Base-by-base conservation (phyloP, 1,284 basidiomycete genomes). In the Mixia osmundae region DNA sequence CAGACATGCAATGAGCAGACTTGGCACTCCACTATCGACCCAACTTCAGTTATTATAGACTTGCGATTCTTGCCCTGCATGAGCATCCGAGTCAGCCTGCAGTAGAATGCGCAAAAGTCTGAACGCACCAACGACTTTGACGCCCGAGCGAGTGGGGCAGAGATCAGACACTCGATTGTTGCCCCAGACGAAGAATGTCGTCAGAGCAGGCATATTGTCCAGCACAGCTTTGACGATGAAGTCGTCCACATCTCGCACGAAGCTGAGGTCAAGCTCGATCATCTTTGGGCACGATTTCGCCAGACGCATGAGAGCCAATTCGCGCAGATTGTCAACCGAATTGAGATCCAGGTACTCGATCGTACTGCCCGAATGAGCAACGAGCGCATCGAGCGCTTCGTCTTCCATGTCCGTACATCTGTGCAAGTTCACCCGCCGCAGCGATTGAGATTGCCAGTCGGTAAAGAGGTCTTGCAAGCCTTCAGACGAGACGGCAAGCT, bases 201-300 rank as follows among this genome's bases (percentile, higher is more conserved):
- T 42, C 15, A 58, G 22, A 26, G 35, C 43, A 3, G 35, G 35
- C n/a, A 51, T 36, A 8, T 43, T 41, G 12, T 76, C 69, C 44
- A 82, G 53, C 48, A 82, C 58, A 15, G 57, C 63, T 54, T 77
- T 74, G 42, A 95, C 56, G 2, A 76, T 62, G 49, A 74, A 82
- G 54, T 97, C 77, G 45, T 87, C 76, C 22, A 80, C 65, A 25
- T 69, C 65, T 28, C 89, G 61, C 45, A 85, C 87, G 67, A 80
- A 97, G 1, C 83, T 75, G 5, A 91, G 54, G 50, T 97, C 79
- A 24, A 95, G 50, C 49, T 60, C 63, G 44, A 56, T 59, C 46
- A 94, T 50, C 18, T 63, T 56, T 3, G 50, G 54, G 14, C 66
- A 67, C 1, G 50, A 47, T 25, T 56, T 53, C 0, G 64, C 66